phyloP scores from a whole-genome alignment of 257 asterid genomes.

The Perilla frutescens region DNA sequence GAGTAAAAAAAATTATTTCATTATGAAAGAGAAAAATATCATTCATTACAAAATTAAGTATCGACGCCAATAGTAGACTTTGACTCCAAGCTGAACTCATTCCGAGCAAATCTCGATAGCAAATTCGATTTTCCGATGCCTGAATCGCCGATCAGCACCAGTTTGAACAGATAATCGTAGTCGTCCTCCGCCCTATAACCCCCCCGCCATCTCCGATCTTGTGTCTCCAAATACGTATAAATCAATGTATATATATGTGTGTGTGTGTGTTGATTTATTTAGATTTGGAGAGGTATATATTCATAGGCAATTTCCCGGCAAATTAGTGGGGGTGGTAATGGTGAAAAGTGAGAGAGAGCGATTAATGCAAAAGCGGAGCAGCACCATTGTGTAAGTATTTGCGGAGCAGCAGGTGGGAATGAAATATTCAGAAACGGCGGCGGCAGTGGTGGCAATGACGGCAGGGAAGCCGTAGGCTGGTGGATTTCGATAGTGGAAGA shows the following conservation, averaged over 20 bases:
- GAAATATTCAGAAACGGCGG: too few species aligned
- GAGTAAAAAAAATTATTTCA: too few species aligned
- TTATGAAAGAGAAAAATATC: too few species aligned
- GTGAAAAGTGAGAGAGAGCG: slow-evolving; percentile 13
- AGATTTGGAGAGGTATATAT: background rate
- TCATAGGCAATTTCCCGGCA: slow-evolving; percentile 8
- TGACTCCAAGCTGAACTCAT: slow-evolving; percentile 69
- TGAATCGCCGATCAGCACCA: slow-evolving; percentile 67
- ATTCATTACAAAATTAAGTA: too few species aligned
- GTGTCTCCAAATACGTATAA: background rate
- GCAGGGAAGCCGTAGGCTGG: too few species aligned
- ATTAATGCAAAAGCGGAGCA: background rate
- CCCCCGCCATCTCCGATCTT: slow-evolving; percentile 48
- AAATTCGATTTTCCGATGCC: slow-evolving; percentile 68
- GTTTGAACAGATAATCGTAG: slow-evolving; percentile 65
- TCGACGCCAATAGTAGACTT: slow-evolving; percentile 71
- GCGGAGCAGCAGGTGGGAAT: too few species aligned
- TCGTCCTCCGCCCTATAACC: slow-evolving; percentile 68
- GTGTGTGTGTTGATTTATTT: background rate
- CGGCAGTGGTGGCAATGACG: too few species aligned
- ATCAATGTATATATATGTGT: too few species aligned
- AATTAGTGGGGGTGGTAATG: too few species aligned
- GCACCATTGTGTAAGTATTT: too few species aligned
- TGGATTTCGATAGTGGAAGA: too few species aligned
- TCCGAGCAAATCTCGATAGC: slow-evolving; percentile 61